Evolutionary conservation across 495 filamentous ascomycete species (phyloP).

Genomic region (Penicillium herquei): DNA sequence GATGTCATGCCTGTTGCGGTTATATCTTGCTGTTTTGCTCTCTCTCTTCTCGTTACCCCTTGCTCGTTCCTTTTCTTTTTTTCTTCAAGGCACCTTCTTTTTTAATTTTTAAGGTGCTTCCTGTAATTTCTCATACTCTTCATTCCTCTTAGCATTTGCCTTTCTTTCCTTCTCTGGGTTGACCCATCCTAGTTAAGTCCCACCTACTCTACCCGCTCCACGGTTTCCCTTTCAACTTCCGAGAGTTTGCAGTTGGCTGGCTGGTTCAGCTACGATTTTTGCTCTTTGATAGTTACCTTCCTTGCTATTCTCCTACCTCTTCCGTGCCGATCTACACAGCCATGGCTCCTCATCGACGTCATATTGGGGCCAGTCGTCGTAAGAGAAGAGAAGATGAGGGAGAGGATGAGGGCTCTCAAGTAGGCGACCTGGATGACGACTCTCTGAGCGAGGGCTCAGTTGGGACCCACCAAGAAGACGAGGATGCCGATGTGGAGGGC

Average conservation of each 20-base stretch:
- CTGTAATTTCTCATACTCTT: not conserved
- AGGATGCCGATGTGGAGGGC: slow-evolving; percentile 67
- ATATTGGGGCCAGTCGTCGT: slow-evolving; percentile 72
- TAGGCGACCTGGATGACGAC: slow-evolving; percentile 72
- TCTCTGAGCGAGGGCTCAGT: slow-evolving; percentile 79
- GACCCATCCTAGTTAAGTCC: slow-evolving; percentile 6
- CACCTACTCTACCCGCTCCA: slow-evolving; percentile 3
- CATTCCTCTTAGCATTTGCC: not conserved
- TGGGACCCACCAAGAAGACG: slow-evolving; percentile 71
- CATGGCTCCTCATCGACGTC: slow-evolving; percentile 66
- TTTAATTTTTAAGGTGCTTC: slow-evolving; percentile 2
- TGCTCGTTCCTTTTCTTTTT: slow-evolving; percentile 21
- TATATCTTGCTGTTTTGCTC: slow-evolving; percentile 9
- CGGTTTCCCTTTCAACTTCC: slow-evolving; percentile 1
- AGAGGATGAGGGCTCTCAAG: slow-evolving; percentile 64
- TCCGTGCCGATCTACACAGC: not conserved
- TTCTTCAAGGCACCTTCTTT: not conserved
- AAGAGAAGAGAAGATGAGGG: slow-evolving; percentile 75
- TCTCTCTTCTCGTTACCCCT: slow-evolving; percentile 21
- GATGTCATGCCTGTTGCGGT: slow-evolving; percentile 29
- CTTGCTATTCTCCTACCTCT: too few species aligned
- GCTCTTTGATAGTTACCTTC: too few species aligned
- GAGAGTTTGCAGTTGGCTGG: too few species aligned
- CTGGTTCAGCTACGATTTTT: too few species aligned
- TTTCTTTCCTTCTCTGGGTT: slow-evolving; percentile 2